phyloP scores from a whole-genome alignment of 768 basidiomycete species.

The Leccinum uliginosum region DNA sequence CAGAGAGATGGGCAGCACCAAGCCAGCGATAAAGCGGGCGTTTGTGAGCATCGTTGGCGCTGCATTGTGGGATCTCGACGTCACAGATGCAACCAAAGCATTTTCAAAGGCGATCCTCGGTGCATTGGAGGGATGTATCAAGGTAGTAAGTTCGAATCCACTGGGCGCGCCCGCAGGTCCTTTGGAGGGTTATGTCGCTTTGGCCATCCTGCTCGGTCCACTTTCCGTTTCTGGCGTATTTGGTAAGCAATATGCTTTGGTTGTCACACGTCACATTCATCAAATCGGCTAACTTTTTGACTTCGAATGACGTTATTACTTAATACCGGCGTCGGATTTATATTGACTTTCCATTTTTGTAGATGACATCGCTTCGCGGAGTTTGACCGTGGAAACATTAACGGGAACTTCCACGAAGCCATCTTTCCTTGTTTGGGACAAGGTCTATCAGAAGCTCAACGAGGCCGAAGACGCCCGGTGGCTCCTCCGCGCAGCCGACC shows the following conservation, averaged over 20 bases:
- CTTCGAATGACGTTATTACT: background rate
- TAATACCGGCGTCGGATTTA: background rate
- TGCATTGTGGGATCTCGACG: constrained; percentile 47
- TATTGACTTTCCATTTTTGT: background rate
- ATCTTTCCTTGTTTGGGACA: constrained; percentile 85
- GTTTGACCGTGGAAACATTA: constrained; percentile 46
- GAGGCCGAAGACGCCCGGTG: constrained; percentile 65
- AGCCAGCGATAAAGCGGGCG: constrained; percentile 55
- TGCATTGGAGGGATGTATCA: constrained; percentile 67
- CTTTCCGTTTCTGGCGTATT: constrained; percentile 47
- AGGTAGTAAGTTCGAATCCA: constrained; percentile 58
- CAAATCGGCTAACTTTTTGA: background rate
- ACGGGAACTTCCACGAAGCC: constrained; percentile 57
- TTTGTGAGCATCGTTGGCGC: constrained; percentile 62
- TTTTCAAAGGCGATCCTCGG: constrained; percentile 56
- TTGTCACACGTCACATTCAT: background rate
- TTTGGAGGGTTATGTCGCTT: constrained; percentile 81
- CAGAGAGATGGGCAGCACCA: constrained; percentile 70
- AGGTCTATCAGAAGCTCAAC: constrained; percentile 71
- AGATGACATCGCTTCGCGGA: constrained; percentile 48
- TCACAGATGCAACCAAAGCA: constrained; percentile 38
- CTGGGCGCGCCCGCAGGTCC: constrained; percentile 58
- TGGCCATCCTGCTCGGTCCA: constrained; percentile 64
- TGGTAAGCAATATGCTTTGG: constrained; percentile 38
- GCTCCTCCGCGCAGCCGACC: constrained; percentile 66